Evolutionary conservation across 2,329 filamentous ascomycete species (phyloP).

Genomic region (Calonectria pseudoreteaudii): DNA sequence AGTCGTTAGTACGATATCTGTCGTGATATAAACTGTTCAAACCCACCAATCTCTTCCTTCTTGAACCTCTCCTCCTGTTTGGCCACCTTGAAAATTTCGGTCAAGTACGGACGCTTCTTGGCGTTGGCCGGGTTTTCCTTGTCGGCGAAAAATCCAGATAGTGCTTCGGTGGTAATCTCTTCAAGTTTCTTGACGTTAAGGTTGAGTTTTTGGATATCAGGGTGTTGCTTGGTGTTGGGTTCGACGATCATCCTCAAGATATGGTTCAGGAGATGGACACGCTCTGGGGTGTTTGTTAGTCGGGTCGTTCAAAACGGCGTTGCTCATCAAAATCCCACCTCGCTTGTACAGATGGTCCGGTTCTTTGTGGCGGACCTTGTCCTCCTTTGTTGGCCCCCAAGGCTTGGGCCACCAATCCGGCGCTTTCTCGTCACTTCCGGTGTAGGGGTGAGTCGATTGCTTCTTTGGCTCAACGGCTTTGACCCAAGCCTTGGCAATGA

Average conservation of each 20-base stretch:
- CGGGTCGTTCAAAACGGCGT: background rate
- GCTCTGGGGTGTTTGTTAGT: slow-evolving; percentile 56
- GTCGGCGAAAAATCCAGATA: slow-evolving; percentile 65
- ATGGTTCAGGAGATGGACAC: slow-evolving; percentile 69
- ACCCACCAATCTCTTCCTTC: slow-evolving; percentile 68
- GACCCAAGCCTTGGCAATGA: slow-evolving; percentile 81
- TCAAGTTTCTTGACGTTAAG: slow-evolving; percentile 69
- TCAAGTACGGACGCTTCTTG: slow-evolving; percentile 66
- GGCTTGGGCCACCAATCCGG: slow-evolving; percentile 76
- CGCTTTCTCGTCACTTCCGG: slow-evolving; percentile 70
- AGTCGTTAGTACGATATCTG: background rate
- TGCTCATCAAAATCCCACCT: slow-evolving; percentile 56
- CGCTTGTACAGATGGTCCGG: slow-evolving; percentile 79
- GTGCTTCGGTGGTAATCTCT: slow-evolving; percentile 67
- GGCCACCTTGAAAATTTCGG: slow-evolving; percentile 73
- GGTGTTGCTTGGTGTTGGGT: slow-evolving; percentile 62
- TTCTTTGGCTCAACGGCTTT: slow-evolving; percentile 83
- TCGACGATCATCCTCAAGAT: slow-evolving; percentile 69
- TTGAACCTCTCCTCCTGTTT: slow-evolving; percentile 66
- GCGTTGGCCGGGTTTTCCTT: slow-evolving; percentile 67
- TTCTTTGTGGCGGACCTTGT: slow-evolving; percentile 75
- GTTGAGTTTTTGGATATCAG: slow-evolving; percentile 63
- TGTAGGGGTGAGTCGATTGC: slow-evolving; percentile 80
- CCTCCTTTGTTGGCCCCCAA: slow-evolving; percentile 62
- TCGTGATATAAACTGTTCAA: background rate